Evolutionary conservation across 306 rosid genomes (phyloP).

Genomic region (Cucumis hystrix): DNA sequence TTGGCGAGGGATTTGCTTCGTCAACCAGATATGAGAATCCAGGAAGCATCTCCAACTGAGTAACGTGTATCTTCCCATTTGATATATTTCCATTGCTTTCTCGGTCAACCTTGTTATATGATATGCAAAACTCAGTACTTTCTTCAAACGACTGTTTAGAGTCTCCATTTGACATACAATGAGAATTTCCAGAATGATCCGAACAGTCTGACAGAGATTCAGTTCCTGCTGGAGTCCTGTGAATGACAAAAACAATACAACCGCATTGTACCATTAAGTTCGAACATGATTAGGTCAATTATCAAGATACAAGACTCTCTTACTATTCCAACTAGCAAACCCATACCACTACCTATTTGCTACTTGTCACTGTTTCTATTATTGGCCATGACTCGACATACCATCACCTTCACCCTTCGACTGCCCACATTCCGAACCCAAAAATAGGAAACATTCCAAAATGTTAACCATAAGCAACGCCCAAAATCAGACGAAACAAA

Average conservation of each 20-base stretch:
- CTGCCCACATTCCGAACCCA: background rate
- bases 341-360: background rate
- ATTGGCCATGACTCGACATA: background rate
- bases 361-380: background rate
- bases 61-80: constrained; percentile 22
- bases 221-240: constrained; percentile 70
- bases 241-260: constrained; percentile 13
- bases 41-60: constrained; percentile 32
- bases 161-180: constrained; percentile 30
- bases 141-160: constrained; percentile 34
- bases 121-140: constrained; percentile 49
- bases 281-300: constrained; percentile 5
- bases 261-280: constrained; percentile 16
- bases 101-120: constrained; percentile 37
- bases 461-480: background rate
- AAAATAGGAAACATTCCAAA: background rate
- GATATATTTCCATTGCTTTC: constrained; percentile 19
- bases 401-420: constrained; percentile 2
- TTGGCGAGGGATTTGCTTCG: constrained; percentile 23
- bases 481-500: background rate
- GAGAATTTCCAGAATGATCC: constrained; percentile 41
- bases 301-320: background rate
- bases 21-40: constrained; percentile 40
- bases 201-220: constrained; percentile 53
- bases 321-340: background rate